Percentiles rank a stretch among this genome's conserved stretches.
Evolutionary conservation across 2,329 filamentous ascomycete species (phyloP).

Genomic region (Stemphylium vesicarium): DNA sequence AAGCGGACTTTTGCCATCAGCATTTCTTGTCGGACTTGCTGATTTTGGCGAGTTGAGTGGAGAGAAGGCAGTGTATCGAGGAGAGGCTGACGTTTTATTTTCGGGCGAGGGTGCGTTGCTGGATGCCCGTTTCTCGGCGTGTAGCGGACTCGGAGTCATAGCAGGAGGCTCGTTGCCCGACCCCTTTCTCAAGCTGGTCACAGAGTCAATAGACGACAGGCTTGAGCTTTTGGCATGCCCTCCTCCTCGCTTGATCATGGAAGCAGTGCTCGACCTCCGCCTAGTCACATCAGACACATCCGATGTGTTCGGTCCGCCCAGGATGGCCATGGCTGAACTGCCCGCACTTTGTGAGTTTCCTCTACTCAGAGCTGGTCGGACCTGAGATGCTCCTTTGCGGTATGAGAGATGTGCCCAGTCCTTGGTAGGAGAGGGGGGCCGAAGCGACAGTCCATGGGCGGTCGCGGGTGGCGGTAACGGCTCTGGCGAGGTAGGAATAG

Average conservation of each 20-base stretch:
- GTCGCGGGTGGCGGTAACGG: slow-evolving; percentile 20
- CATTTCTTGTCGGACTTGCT: slow-evolving; percentile 66
- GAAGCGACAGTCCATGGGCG: slow-evolving; percentile 27
- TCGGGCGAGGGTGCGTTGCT: slow-evolving; percentile 37
- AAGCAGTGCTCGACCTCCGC: slow-evolving; percentile 43
- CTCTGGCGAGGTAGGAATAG: slow-evolving; percentile 36
- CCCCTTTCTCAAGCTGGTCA: slow-evolving; percentile 40
- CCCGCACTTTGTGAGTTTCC: slow-evolving; percentile 45
- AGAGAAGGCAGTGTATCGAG: slow-evolving; percentile 29
- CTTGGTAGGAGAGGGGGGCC: slow-evolving; percentile 55
- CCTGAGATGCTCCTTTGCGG: slow-evolving; percentile 57
- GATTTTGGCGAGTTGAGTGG: slow-evolving; percentile 35
- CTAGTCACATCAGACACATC: slow-evolving; percentile 33
- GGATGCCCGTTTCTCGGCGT: slow-evolving; percentile 40
- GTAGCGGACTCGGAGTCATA: slow-evolving; percentile 40
- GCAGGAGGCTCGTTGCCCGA: slow-evolving; percentile 29
- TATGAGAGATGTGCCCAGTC: slow-evolving; percentile 58
- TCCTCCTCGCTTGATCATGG: slow-evolving; percentile 29
- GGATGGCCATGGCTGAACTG: slow-evolving; percentile 41
- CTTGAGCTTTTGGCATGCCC: slow-evolving; percentile 51
- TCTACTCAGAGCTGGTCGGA: slow-evolving; percentile 46
- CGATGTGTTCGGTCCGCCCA: slow-evolving; percentile 34
- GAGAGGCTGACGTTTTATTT: slow-evolving; percentile 31
- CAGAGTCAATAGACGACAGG: slow-evolving; percentile 55
- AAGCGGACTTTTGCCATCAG: slow-evolving; percentile 53